Conservation (phyloP, 2,329 filamentous ascomycete genomes). For the Pseudogymnoascus sp. region DNA sequence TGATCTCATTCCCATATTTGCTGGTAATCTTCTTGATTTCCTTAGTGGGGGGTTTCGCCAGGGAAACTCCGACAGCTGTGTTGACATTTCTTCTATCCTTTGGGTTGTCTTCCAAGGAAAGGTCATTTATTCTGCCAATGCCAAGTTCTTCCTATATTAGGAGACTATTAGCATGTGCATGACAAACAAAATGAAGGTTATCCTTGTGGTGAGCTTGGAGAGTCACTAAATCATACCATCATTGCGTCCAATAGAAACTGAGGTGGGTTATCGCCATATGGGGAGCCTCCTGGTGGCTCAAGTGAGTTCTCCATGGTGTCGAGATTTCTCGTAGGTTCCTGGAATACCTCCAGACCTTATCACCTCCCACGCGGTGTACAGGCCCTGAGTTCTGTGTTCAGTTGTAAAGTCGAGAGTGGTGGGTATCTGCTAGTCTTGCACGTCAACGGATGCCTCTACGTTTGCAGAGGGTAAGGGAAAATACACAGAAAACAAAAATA, state of each 20-base stretch:
- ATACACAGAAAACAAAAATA: not conserved
- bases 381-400: not conserved
- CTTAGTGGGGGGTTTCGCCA: not conserved
- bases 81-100: not conserved
- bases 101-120: constrained; percentile 22
- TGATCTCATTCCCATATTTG: not conserved
- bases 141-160: constrained; percentile 26
- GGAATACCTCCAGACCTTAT: not conserved
- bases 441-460: not conserved
- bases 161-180: not conserved
- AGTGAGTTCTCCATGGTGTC: not conserved
- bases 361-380: too few relatives aligned
- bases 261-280: not conserved
- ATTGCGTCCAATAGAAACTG: not conserved
- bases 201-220: not conserved
- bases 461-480: not conserved
- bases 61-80: not conserved
- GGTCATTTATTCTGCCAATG: constrained; percentile 20
- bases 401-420: not conserved
- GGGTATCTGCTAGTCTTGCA: not conserved
- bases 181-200: too few relatives aligned
- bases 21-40: not conserved
- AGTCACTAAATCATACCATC: not conserved
- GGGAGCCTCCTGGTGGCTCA: not conserved
- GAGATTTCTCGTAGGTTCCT: not conserved